Evolutionary conservation across 768 basidiomycete genomes (phyloP), one percentile per base, ranked within the genome.

Genomic region (Leccinum longicurvipes): DNA sequence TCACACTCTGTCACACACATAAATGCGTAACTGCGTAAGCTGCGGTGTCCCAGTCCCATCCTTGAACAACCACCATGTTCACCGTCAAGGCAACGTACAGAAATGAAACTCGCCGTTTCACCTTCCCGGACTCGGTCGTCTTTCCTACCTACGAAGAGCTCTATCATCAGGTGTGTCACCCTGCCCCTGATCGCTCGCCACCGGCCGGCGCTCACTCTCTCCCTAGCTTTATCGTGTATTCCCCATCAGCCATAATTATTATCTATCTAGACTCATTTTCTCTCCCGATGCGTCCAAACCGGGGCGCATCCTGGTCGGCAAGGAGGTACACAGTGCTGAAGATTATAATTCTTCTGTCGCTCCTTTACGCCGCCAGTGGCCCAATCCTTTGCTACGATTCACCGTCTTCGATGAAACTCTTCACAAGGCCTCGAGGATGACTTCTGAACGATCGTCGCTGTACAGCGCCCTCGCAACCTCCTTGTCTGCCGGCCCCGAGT

Each of bases 21-120:
- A 61, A 62, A 66, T 59, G 45, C 45, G 45, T 53, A 36, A 47
- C 51, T 53, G 53, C 19, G 50, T 57, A 50, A 51, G 64, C 65
- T 60, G 67, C 62, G 62, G 56, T 34, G 3, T 49, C 54, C 48
- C 54, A 63, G 25, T 36, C 46, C 51, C 58, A 42, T 29, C 28
- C 65, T 67, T 57, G 59, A 24, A 27, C 68, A 53, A 46, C 60
- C 61, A 71, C 76, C 73, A 85, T 86, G 82, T 89, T 90, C 76
- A 82, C 82, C 54, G 80, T 91, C 66, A 91, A 91, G 72, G 87
- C 84, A n/a, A 87, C 86, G 21, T 90, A 89, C 68, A 75, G 79
- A 53, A 71, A 70, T 53, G 86, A 91, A 68, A 88, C 82, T 54
- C 82, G 89, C 63, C 88, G 81, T 62, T 77, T 88, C 61, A 73